These are phyloP conservation scores for Cystobasidium sp. DNA, from an alignment of 1,284 basidiomycete species.

Conservation along the genomic window DNA sequence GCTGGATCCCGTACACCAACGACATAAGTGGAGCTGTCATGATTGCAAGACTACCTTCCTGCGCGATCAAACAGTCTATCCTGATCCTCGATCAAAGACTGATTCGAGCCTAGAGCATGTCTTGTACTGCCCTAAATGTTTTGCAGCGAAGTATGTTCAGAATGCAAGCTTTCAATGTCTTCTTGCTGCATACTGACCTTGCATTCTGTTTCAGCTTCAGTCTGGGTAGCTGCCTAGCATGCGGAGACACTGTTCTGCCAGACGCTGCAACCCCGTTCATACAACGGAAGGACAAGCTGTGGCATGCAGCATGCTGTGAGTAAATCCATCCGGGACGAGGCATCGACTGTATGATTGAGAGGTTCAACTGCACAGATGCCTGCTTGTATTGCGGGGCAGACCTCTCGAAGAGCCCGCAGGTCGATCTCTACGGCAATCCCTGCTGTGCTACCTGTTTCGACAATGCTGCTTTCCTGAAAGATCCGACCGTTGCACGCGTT, in stretches of 20 bases:
- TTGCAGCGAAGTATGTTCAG: conserved; percentile 25
- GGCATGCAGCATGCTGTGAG: conserved; percentile 39
- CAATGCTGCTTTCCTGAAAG: conserved; percentile 42
- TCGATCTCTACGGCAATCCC: conserved; percentile 42
- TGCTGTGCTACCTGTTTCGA: conserved; percentile 41
- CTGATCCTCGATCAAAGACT: conserved; percentile 30
- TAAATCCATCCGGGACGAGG: not conserved
- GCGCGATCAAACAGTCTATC: conserved; percentile 40
- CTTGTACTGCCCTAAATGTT: conserved; percentile 40
- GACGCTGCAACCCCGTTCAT: conserved; percentile 41
- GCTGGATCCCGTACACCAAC: conserved; percentile 25
- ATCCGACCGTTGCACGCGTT: conserved; percentile 32
- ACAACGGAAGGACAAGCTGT: conserved; percentile 32
- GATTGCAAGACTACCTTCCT: conserved; percentile 33
- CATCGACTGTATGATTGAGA: not conserved
- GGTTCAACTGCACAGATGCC: conserved; percentile 4
- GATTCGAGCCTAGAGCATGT: conserved; percentile 9
- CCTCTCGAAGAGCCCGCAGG: conserved; percentile 37
- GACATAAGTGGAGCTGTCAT: conserved; percentile 31
- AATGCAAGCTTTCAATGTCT: not conserved
- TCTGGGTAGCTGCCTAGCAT: conserved; percentile 26
- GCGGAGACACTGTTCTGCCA: conserved; percentile 26
- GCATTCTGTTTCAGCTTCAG: conserved; percentile 18
- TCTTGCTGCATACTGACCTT: not conserved
- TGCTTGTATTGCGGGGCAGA: conserved; percentile 36